phyloP scores from a whole-genome alignment of 2,329 filamentous ascomycete genomes.

The Colletotrichum melonis region DNA sequence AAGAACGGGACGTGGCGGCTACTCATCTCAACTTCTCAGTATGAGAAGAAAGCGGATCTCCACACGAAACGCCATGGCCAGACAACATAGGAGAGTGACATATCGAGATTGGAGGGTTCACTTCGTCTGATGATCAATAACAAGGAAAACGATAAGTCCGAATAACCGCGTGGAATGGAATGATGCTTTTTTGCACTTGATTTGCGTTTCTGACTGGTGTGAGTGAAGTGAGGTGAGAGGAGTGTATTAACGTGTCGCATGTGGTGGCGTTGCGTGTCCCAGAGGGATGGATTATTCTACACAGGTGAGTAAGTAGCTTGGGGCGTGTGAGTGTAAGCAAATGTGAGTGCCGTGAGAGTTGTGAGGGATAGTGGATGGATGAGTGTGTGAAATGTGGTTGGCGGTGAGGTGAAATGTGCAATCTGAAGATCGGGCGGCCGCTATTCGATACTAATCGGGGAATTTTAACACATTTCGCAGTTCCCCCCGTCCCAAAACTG shows the following conservation, averaged over 20 bases:
- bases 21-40: constrained; percentile 6
- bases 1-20: background rate
- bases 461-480: background rate
- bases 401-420: background rate
- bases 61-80: too few species aligned
- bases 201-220: background rate
- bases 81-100: background rate
- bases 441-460: background rate
- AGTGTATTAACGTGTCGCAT: background rate
- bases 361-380: too few species aligned
- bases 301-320: too few species aligned
- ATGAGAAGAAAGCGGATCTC: background rate
- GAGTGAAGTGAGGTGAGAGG: background rate
- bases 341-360: background rate
- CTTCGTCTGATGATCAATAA: background rate
- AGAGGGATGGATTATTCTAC: background rate
- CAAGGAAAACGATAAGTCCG: background rate
- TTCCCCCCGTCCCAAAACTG: background rate
- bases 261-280: constrained; percentile 19
- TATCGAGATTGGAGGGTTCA: background rate
- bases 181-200: constrained; percentile 1
- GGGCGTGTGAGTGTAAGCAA: background rate
- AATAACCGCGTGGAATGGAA: constrained; percentile 1
- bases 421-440: background rate
- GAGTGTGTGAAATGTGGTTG: background rate